Conservation (phyloP, 2,329 filamentous ascomycete species). For the Exophiala aquamarina region DNA sequence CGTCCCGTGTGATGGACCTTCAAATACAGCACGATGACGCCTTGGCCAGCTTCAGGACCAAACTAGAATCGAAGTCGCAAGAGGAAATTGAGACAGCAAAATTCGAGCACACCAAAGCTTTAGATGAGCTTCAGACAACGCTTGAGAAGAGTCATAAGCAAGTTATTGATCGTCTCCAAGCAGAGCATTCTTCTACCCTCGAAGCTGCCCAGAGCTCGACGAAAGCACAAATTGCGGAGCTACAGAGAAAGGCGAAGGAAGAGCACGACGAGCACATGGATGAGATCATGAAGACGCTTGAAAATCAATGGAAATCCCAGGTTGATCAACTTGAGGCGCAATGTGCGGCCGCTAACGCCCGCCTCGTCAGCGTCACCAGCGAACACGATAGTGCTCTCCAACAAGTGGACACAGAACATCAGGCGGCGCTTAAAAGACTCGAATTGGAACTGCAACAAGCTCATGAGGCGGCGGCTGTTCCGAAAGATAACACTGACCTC, state of each 20-base stretch:
- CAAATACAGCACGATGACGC: constrained; percentile 20
- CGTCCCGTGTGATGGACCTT: constrained; percentile 17
- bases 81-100: constrained; percentile 15
- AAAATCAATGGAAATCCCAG: constrained; percentile 25
- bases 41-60: constrained; percentile 14
- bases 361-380: constrained; percentile 11
- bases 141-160: constrained; percentile 18
- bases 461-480: constrained; percentile 6
- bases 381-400: constrained; percentile 15
- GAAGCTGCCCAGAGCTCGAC: constrained; percentile 18
- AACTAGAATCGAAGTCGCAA: constrained; percentile 7
- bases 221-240: constrained; percentile 17
- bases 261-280: constrained; percentile 23
- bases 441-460: constrained; percentile 14
- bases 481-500: constrained; percentile 14
- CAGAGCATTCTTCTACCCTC: constrained; percentile 22
- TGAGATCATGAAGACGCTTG: constrained; percentile 25
- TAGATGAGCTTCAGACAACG: constrained; percentile 9
- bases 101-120: constrained; percentile 16
- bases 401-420: constrained; percentile 12
- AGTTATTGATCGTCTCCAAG: constrained; percentile 18
- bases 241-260: constrained; percentile 20
- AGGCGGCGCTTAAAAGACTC: constrained; percentile 11
- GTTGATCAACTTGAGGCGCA: constrained; percentile 19
- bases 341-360: constrained; percentile 16